Base-by-base conservation (phyloP, 768 basidiomycete genomes). In the Leccinum longicurvipes region DNA sequence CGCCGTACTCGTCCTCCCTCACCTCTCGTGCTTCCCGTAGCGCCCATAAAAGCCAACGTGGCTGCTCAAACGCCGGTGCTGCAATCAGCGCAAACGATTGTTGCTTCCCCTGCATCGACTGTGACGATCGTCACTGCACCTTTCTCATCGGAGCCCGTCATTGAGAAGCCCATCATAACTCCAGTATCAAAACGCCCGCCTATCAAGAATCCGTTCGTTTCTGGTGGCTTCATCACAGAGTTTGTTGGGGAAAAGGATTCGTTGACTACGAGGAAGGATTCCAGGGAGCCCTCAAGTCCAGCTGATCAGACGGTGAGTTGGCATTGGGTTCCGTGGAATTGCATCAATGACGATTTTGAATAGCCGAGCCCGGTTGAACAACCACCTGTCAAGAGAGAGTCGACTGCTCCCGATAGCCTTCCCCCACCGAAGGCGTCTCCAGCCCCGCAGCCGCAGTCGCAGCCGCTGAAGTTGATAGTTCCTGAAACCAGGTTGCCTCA, bases 211-310 rank as follows among this genome's bases (percentile, higher is more conserved):
- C 73, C 79, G n/a, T 80, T 82, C 53, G 75, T 81, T 11, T 79
- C 79, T 10, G 77, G 73, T n/a, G 79, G 81, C 19, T 77, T 79
- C 46, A 67, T 80, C 54, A 76, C 76, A 14, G 77, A 78, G 49
- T 79, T 80, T 32, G 71, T 72, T 29, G 72, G 70, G 19, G 60
- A 60, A 32, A 64, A 63, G 19, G 62, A 66, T 12, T 64, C 67
- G 5, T 28, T 58, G 14, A 60, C 53, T 8, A 66, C 54, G 12
- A 63, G 27, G 42, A 70, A 66, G 50, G 63, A 60, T 27, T 59
- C 62, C 19, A 47, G 34, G 14, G 70, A 72, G 10, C 50, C n/a
- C 29, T 31, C 21, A 36, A 54, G 54, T n/a, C 28, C 42, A 23
- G 48, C 63, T 36, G 60, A 64, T 10, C 36, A 55, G 34, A 25